phyloP scores from a whole-genome alignment of 2,329 filamentous ascomycete species.

The Cladosporium oxysporum region DNA sequence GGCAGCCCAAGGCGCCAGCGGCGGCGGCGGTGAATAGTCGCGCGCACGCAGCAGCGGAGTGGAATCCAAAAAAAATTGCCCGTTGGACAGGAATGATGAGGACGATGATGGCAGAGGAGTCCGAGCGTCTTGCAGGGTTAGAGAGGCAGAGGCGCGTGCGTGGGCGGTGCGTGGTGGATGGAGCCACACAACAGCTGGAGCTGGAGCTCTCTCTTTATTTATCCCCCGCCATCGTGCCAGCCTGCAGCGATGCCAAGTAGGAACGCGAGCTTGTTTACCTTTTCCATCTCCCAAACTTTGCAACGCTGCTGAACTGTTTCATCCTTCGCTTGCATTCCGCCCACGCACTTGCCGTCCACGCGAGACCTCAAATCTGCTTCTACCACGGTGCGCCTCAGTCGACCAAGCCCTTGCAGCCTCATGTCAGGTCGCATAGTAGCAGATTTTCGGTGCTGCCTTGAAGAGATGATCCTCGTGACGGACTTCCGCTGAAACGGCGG shows the following conservation, averaged over 20 bases:
- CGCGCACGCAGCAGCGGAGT: not conserved
- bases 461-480: not conserved
- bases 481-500: not conserved
- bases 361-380: not conserved
- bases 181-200: conserved; percentile 1
- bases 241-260: not conserved
- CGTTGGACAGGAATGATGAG: not conserved
- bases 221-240: not conserved
- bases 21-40: not conserved
- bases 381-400: not conserved
- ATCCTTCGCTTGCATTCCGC: not conserved
- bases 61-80: not conserved
- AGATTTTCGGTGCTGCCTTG: not conserved
- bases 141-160: not conserved
- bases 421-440: not conserved
- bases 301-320: conserved; percentile 5
- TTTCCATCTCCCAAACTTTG: conserved; percentile 1
- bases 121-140: not conserved
- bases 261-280: conserved; percentile 6
- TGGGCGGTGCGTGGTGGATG: not conserved
- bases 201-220: not conserved
- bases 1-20: not conserved
- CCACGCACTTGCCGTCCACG: not conserved
- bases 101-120: not conserved
- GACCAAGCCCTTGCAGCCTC: not conserved